These are phyloP conservation scores for Cadophora gregata DNA, from an alignment of 2,329 filamentous ascomycete genomes.

Conservation along the genomic window DNA sequence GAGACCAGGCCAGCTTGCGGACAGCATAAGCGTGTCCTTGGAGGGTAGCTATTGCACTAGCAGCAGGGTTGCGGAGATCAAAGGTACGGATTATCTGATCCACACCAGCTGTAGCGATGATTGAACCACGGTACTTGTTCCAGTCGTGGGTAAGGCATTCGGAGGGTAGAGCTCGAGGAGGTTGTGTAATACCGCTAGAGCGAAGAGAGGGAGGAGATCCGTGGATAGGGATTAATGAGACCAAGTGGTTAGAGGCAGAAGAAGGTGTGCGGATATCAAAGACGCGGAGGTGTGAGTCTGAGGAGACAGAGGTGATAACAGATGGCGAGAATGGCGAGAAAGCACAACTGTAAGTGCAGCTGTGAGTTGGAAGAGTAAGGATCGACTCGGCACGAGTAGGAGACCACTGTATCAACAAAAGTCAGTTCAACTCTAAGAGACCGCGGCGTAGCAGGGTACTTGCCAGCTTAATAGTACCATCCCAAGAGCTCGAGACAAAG, in stretches of 20 bases:
- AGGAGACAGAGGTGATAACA: conserved; percentile 84
- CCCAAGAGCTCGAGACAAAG: conserved; percentile 93
- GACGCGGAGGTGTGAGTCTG: conserved; percentile 86
- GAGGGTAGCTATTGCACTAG: conserved; percentile 75
- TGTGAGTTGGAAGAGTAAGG: conserved; percentile 86
- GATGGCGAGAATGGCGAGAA: conserved; percentile 89
- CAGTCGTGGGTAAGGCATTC: conserved; percentile 96
- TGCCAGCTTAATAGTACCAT: conserved; percentile 90
- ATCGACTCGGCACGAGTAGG: conserved; percentile 77
- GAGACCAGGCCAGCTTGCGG: conserved; percentile 85
- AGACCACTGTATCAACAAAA: conserved; percentile 71
- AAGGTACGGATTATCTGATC: conserved; percentile 88
- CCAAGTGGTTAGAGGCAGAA: conserved; percentile 86
- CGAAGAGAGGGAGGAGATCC: conserved; percentile 52
- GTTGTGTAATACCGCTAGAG: conserved; percentile 29
- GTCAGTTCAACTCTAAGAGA: conserved; percentile 21
- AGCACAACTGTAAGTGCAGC: conserved; percentile 90
- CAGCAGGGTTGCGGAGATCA: conserved; percentile 79
- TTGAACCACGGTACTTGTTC: conserved; percentile 93
- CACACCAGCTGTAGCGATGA: conserved; percentile 88
- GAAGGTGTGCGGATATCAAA: conserved; percentile 91
- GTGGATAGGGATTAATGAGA: conserved; percentile 83
- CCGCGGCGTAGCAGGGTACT: conserved; percentile 20
- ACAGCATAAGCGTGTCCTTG: conserved; percentile 92
- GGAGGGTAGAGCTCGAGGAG: conserved; percentile 46